Conservation (phyloP, 169 alveolate genomes). For the Perkinsus chesapeaki region DNA sequence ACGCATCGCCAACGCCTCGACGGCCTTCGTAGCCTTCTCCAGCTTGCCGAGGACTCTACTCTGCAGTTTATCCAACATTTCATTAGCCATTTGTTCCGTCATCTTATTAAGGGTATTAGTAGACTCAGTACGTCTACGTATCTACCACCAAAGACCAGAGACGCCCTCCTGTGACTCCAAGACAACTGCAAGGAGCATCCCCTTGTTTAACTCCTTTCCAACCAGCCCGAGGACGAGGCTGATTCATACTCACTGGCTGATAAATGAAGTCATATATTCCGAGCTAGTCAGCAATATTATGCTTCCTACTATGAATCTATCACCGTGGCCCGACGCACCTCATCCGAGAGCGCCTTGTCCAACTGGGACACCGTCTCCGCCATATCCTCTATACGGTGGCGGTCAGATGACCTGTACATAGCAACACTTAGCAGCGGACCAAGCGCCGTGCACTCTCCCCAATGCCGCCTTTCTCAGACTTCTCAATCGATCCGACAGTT, state of each 20-base stretch:
- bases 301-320: too few species aligned
- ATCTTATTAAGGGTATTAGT: not conserved
- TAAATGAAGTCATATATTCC: too few species aligned
- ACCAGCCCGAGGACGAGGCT: too few species aligned
- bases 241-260: too few species aligned
- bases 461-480: too few species aligned
- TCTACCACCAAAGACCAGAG: not conserved
- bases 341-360: not conserved
- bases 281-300: too few species aligned
- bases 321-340: not conserved
- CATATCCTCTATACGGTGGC: not conserved
- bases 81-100: conserved; percentile 7
- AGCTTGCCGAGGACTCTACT: not conserved
- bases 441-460: too few species aligned
- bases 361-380: not conserved
- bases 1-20: not conserved
- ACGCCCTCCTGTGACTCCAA: too few species aligned
- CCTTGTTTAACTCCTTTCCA: not conserved
- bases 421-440: too few species aligned
- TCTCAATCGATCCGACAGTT: too few species aligned
- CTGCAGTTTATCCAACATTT: conserved; percentile 1
- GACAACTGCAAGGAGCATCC: too few species aligned
- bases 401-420: not conserved
- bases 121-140: not conserved
- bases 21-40: not conserved